Conservation (phyloP, 2,329 filamentous ascomycete species). For the Cladosporium cucumerinum region DNA sequence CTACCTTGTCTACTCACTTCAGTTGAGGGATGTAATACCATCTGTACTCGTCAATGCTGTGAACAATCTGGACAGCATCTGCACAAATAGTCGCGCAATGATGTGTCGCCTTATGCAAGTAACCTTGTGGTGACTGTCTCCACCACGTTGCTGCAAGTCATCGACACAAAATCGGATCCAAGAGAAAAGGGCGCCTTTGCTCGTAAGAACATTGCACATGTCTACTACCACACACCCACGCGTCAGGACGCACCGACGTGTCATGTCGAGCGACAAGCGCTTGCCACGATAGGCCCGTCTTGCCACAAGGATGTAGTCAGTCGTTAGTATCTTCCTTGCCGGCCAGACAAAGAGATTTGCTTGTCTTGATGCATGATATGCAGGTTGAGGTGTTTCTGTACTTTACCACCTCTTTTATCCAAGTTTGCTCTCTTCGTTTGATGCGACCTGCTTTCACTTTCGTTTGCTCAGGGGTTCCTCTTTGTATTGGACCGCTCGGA, state of each 20-base stretch:
- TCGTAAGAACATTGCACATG: neutral
- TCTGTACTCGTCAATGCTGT: neutral
- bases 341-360: neutral
- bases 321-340: neutral
- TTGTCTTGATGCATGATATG: neutral
- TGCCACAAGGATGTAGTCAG: neutral
- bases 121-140: neutral
- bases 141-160: neutral
- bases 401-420: neutral
- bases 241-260: neutral
- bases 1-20: neutral
- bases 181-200: too few relatives aligned
- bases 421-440: neutral
- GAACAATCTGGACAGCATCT: neutral
- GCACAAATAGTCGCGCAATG: neutral
- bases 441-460: neutral
- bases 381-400: neutral
- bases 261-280: neutral
- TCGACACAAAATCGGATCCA: neutral
- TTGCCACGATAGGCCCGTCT: neutral
- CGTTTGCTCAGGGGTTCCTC: neutral
- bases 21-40: neutral
- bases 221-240: neutral
- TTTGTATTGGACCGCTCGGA: neutral
- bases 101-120: neutral